These are phyloP conservation scores for Acanthamoeba castellanii DNA, from an alignment of 208 protist genomes.

Conservation along the genomic window DNA sequence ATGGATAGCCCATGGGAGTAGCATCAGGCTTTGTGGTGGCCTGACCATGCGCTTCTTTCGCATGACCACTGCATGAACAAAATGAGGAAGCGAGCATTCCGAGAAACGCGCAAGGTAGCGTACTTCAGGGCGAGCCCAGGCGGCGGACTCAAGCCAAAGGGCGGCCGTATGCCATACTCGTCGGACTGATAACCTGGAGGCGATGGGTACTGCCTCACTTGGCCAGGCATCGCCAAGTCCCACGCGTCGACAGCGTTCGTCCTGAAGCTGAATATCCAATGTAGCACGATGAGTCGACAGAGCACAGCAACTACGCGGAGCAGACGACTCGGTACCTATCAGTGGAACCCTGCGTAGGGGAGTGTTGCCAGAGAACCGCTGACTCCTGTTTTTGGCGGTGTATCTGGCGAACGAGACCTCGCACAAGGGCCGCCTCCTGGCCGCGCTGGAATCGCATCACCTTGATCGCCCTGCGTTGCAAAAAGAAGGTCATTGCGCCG, in stretches of 20 bases:
- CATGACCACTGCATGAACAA: too few relatives aligned
- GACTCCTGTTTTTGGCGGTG: not conserved
- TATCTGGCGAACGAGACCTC: not conserved
- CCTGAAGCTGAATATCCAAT: not conserved
- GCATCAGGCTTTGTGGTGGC: too few relatives aligned
- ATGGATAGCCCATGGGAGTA: too few relatives aligned
- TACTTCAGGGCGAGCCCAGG: not conserved
- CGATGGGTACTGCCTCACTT: not conserved
- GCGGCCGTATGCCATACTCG: not conserved
- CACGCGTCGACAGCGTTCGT: not conserved
- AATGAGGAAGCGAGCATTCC: too few relatives aligned
- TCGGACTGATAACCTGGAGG: not conserved
- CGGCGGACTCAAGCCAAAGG: not conserved
- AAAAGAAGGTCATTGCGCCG: not conserved
- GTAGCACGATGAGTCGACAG: not conserved
- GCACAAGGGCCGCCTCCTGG: not conserved
- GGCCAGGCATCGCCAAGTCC: not conserved
- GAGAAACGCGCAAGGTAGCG: too few relatives aligned
- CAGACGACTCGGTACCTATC: not conserved
- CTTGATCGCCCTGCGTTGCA: not conserved
- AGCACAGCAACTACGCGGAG: not conserved
- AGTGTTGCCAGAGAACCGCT: not conserved
- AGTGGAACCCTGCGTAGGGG: not conserved
- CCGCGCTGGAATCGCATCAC: conserved; percentile 21
- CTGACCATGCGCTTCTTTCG: too few relatives aligned